A percentile compares a stretch with the other conserved stretches of the same genome.
Conservation (phyloP, 1,284 basidiomycete genomes). For the Cryptococcus sp. region DNA sequence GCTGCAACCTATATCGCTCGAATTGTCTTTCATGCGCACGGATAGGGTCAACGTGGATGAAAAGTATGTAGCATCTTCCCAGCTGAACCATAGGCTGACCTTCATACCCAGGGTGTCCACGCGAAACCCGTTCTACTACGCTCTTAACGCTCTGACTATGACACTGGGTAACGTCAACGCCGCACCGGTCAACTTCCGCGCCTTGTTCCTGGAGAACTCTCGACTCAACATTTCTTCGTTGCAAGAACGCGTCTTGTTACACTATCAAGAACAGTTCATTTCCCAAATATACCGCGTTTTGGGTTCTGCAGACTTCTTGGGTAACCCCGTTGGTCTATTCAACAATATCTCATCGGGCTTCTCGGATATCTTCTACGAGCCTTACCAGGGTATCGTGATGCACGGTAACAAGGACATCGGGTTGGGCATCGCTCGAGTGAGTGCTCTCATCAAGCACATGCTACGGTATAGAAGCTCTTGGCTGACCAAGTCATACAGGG, state of each 20-base stretch:
- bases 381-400: constrained; percentile 95
- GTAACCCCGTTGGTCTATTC: constrained; percentile 87
- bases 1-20: constrained; percentile 89
- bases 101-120: constrained; percentile 66
- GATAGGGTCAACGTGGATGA: constrained; percentile 90
- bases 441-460: constrained; percentile 11
- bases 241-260: constrained; percentile 80
- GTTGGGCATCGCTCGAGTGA: constrained; percentile 91
- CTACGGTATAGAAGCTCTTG: not conserved
- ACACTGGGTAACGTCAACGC: constrained; percentile 96
- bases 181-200: constrained; percentile 93
- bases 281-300: constrained; percentile 94
- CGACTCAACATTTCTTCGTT: constrained; percentile 83
- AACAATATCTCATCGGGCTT: constrained; percentile 99
- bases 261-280: constrained; percentile 92
- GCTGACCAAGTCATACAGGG: constrained; percentile 59
- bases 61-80: constrained; percentile 64
- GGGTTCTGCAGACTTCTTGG: constrained; percentile 89
- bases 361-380: constrained; percentile 98
- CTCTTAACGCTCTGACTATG: constrained; percentile 95
- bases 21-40: constrained; percentile 95
- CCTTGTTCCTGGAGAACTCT: constrained; percentile 92
- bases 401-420: constrained; percentile 95
- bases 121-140: constrained; percentile 88
- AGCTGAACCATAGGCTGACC: not conserved